Conservation (phyloP, 257 asterid genomes). For the Dorcoceras hygrometricum region DNA sequence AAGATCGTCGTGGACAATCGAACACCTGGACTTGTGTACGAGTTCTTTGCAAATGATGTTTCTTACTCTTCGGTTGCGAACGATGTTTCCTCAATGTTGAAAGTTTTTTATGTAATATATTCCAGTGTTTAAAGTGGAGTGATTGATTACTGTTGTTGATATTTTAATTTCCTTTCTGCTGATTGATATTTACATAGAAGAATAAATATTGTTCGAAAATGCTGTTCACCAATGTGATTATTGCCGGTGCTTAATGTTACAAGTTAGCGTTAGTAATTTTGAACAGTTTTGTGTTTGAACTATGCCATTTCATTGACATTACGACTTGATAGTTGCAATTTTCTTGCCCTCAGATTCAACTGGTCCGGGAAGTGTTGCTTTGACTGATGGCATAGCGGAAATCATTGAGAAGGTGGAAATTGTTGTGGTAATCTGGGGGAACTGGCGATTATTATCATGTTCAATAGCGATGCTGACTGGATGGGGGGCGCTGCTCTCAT, state of each 20-base stretch:
- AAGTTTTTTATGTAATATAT: no score
- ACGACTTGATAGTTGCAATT: conserved; percentile 19
- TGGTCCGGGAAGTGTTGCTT: background rate
- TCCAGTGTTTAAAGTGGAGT: background rate
- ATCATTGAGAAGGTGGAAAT: background rate
- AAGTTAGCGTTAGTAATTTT: conserved; percentile 10
- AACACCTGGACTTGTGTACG: no score
- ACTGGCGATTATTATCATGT: background rate
- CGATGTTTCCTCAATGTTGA: background rate
- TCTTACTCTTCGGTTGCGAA: background rate
- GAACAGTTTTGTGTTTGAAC: conserved; percentile 55
- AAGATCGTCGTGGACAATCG: background rate
- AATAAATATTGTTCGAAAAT: conserved; percentile 28
- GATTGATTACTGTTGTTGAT: background rate
- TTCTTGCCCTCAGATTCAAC: background rate
- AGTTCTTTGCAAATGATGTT: no score
- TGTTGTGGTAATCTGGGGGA: background rate
- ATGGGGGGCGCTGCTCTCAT: background rate
- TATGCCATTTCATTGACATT: conserved; percentile 48
- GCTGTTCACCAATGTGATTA: conserved; percentile 5
- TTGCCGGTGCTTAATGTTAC: background rate
- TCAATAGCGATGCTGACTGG: background rate
- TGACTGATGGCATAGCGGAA: conserved; percentile 19
- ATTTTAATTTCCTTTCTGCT: background rate
- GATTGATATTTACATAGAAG: conserved; percentile 30